Base-by-base conservation (phyloP, 2,329 filamentous ascomycete genomes). In the Sclerotinia subarctica region DNA sequence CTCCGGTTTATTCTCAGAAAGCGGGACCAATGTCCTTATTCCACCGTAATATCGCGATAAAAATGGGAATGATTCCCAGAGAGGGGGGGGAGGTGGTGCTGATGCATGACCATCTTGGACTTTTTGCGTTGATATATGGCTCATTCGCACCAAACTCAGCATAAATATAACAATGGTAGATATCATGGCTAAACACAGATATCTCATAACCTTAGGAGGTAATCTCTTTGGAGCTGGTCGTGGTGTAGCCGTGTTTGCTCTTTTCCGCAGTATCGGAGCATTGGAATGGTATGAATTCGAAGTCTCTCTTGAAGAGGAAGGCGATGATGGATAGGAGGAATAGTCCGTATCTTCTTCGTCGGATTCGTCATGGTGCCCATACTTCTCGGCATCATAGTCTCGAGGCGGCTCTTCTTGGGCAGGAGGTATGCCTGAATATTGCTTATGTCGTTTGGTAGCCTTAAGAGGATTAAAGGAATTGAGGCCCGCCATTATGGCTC, bases 11-110 rank as follows among this genome's bases (percentile, higher is more conserved):
- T 94, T 94, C 59, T 91, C 82, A 19, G 83, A 78, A 35, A 88
- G 80, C 0, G 87, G 79, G 0, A 91, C 86, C 70, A 99, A 77
- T 0, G 86, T 90, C 71, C 89, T 85, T 69, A 99, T 84, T 0
- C 95, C 95, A 19, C 93, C 94, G 77, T 97, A 95, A 77, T 97
- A 99, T 71, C 94, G 86, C 69, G 89, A 90, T 70, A 99, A 79
- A 75, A 97, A 96, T 0, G 88, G 87, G 77, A 96, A 98, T 13
- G 85, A 86, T 77, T 96, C 92, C 93, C 94, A 98, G n/a, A 72
- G 69, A 6, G 86, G 79, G 0, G 86, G 79, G 0, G 92, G 91
- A 26, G 88, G 86, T 0, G 86, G 79, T 0, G 87, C 83, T 17
- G 84, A 84, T 71, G 88, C 87, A 38, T 90, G 76, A 44, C 85